Evolutionary conservation across 2,329 filamentous ascomycete genomes (phyloP).

Genomic region (Exophiala phaeomuriformis): DNA sequence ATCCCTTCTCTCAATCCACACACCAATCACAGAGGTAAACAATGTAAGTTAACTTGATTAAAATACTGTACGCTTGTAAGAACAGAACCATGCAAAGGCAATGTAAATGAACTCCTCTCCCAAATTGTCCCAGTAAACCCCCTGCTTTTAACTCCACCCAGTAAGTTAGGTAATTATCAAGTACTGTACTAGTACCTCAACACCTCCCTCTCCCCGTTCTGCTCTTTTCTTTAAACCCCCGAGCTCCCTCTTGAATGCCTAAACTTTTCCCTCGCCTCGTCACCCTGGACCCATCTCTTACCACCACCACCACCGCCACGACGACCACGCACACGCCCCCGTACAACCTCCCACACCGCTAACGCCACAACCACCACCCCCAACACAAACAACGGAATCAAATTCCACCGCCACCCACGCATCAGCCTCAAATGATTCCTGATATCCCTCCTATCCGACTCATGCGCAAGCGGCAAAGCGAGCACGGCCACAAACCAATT

Average conservation of each 20-base stretch:
- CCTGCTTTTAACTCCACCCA: no score
- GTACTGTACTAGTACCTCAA: no score
- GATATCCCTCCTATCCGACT: constrained; percentile 19
- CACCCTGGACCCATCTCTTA: constrained; percentile 7
- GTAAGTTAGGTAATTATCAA: no score
- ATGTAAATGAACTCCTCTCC: no score
- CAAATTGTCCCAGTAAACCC: no score
- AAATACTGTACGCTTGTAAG: no score
- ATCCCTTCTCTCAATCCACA: no score
- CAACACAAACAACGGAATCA: constrained; percentile 25
- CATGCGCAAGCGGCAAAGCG: constrained; percentile 14
- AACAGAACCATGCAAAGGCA: no score
- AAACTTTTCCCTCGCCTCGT: constrained; percentile 16
- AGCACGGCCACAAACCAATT: constrained; percentile 27
- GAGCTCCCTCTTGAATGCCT: constrained; percentile 1
- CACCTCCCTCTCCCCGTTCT: no score
- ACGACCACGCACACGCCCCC: constrained; percentile 13
- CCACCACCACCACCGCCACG: constrained; percentile 13
- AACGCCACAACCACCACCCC: constrained; percentile 12
- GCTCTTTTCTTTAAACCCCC: no score
- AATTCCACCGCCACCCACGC: constrained; percentile 24
- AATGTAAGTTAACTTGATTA: no score
- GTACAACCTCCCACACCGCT: constrained; percentile 14
- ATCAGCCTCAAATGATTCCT: constrained; percentile 20
- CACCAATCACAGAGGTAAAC: no score